These are phyloP conservation scores for Inga leiocalycina DNA, from an alignment of 306 rosid species.

Conservation along the genomic window DNA sequence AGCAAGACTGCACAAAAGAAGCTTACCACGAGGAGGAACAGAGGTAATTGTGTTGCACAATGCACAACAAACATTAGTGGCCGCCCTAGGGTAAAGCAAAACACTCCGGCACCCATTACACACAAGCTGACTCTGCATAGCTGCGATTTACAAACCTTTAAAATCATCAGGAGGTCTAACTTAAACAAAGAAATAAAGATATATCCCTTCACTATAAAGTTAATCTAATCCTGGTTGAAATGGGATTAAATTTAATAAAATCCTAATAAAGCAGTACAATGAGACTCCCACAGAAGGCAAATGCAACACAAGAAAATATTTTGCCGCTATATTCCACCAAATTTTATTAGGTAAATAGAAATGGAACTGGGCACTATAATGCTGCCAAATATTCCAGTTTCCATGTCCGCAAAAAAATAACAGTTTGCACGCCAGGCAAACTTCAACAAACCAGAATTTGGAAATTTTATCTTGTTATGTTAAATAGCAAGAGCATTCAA, in stretches of 20 bases:
- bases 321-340: not conserved
- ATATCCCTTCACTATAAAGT: not conserved
- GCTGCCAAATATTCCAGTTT: not conserved
- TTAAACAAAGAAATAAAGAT: not conserved
- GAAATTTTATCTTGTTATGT: not conserved
- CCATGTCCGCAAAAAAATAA: not conserved
- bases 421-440: not conserved
- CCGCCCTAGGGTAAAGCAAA: slow-evolving; percentile 93
- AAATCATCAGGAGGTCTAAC: not conserved
- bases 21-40: slow-evolving; percentile 86
- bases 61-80: slow-evolving; percentile 94
- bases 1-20: not conserved
- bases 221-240: not conserved
- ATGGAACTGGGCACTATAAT: not conserved
- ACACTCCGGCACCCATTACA: slow-evolving; percentile 91
- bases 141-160: slow-evolving; percentile 41
- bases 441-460: not conserved
- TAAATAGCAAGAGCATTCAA: not conserved
- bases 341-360: not conserved
- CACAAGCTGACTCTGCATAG: slow-evolving; percentile 95
- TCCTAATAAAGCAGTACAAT: no score
- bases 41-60: slow-evolving; percentile 81
- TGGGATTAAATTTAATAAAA: not conserved
- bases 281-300: not conserved
- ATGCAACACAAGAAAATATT: not conserved